Conservation (phyloP, 345 rosid genomes). For the Sisymbrium irio region DNA sequence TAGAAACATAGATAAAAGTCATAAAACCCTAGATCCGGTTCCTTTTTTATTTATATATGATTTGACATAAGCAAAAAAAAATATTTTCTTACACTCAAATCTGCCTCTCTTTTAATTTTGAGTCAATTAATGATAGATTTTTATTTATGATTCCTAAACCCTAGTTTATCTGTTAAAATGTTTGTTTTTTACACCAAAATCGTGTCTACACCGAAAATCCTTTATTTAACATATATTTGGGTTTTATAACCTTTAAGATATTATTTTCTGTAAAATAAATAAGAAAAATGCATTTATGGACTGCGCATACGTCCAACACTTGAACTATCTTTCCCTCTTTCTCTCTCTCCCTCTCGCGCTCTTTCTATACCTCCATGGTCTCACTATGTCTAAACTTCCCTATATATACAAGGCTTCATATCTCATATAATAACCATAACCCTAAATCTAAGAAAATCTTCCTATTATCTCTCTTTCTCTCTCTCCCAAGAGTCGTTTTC, state of each 20-base stretch:
- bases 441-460: slow-evolving; percentile 11
- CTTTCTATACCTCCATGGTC: background rate
- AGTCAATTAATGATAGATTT: background rate
- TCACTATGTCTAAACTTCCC: slow-evolving; percentile 12
- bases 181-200: background rate
- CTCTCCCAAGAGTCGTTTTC: slow-evolving; percentile 7
- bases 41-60: slow-evolving; percentile 16
- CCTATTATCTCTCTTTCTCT: slow-evolving; percentile 16
- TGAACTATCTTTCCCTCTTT: background rate
- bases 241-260: background rate
- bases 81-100: background rate
- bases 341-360: background rate
- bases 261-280: background rate
- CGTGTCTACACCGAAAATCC: background rate
- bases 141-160: slow-evolving; percentile 1
- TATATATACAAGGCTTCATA: slow-evolving; percentile 24
- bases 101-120: background rate
- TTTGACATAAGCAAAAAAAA: slow-evolving; percentile 2
- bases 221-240: background rate
- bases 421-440: slow-evolving; percentile 19
- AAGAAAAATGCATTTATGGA: slow-evolving; percentile 13
- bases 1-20: slow-evolving; percentile 32
- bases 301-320: slow-evolving; percentile 1
- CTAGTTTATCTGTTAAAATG: background rate
- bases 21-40: slow-evolving; percentile 35